Evolutionary conservation across 495 filamentous ascomycete genomes (phyloP).

Genomic region (Annulohypoxylon stygium): DNA sequence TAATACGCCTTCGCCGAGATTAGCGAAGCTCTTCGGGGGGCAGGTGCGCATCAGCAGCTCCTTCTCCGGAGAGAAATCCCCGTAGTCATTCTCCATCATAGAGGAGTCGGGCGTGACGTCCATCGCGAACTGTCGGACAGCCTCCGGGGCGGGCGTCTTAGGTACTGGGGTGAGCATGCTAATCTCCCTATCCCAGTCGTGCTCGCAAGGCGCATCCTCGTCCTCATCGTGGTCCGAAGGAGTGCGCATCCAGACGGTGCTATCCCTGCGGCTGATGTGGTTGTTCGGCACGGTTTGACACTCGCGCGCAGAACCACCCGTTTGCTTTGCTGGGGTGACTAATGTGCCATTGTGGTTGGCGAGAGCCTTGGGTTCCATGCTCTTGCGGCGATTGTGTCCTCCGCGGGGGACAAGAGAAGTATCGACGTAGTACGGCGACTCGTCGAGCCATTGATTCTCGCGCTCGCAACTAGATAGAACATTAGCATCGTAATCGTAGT

Average conservation of each 20-base stretch:
- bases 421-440: slow-evolving; percentile 77
- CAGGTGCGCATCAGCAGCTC: slow-evolving; percentile 78
- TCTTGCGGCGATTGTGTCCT: slow-evolving; percentile 83
- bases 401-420: slow-evolving; percentile 79
- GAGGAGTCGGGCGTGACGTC: slow-evolving; percentile 56
- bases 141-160: slow-evolving; percentile 66
- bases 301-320: slow-evolving; percentile 51
- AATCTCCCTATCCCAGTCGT: slow-evolving; percentile 53
- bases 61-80: slow-evolving; percentile 37
- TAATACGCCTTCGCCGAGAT: slow-evolving; percentile 55
- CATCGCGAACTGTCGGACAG: slow-evolving; percentile 58
- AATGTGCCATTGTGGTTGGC: slow-evolving; percentile 79
- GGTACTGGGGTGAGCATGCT: slow-evolving; percentile 63
- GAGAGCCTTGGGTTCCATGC: slow-evolving; percentile 88
- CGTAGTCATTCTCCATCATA: slow-evolving; percentile 32
- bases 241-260: slow-evolving; percentile 64
- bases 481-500: slow-evolving; percentile 37
- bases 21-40: slow-evolving; percentile 70
- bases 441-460: slow-evolving; percentile 80
- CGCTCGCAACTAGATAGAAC: slow-evolving; percentile 74
- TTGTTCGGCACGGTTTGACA: slow-evolving; percentile 60
- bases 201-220: slow-evolving; percentile 52
- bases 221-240: slow-evolving; percentile 58
- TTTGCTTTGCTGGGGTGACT: slow-evolving; percentile 57
- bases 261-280: slow-evolving; percentile 61